A percentile compares a stretch with the other conserved stretches of the same genome.
phyloP scores from a whole-genome alignment of 441 rosid species.

The Populus hybrid region DNA sequence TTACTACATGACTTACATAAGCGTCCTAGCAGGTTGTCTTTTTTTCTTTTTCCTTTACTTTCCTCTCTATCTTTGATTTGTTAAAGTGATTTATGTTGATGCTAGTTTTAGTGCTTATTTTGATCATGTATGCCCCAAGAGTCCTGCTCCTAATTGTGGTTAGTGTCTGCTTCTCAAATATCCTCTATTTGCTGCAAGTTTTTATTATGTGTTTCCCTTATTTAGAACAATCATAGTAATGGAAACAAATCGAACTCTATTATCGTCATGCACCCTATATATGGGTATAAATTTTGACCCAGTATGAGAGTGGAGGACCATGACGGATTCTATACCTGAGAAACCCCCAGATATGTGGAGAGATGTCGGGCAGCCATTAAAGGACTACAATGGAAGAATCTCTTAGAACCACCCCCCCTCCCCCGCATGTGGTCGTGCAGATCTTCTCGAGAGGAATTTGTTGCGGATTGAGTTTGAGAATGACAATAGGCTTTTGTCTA shows the following conservation, averaged over 20 bases:
- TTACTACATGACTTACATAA: constrained; percentile 12
- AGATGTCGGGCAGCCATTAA: too few species aligned
- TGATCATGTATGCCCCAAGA: not conserved
- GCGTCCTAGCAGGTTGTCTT: constrained; percentile 18
- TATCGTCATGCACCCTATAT: not conserved
- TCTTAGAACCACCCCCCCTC: too few species aligned
- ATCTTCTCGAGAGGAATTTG: too few species aligned
- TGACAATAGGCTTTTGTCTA: too few species aligned
- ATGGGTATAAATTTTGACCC: too few species aligned
- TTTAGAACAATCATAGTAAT: not conserved
- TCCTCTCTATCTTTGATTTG: not conserved
- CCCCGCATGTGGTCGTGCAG: too few species aligned
- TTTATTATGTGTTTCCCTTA: not conserved
- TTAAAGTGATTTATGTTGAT: not conserved
- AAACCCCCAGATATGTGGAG: too few species aligned
- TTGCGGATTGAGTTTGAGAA: too few species aligned
- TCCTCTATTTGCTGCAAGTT: not conserved
- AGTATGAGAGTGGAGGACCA: too few species aligned
- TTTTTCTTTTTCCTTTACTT: not conserved
- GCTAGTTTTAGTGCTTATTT: not conserved
- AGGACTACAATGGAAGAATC: too few species aligned
- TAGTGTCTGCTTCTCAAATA: not conserved
- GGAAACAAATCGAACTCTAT: not conserved
- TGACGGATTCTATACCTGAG: too few species aligned
- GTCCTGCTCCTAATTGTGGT: not conserved